Conservation (phyloP, 768 basidiomycete species). For the Rhodotorula paludigena region DNA sequence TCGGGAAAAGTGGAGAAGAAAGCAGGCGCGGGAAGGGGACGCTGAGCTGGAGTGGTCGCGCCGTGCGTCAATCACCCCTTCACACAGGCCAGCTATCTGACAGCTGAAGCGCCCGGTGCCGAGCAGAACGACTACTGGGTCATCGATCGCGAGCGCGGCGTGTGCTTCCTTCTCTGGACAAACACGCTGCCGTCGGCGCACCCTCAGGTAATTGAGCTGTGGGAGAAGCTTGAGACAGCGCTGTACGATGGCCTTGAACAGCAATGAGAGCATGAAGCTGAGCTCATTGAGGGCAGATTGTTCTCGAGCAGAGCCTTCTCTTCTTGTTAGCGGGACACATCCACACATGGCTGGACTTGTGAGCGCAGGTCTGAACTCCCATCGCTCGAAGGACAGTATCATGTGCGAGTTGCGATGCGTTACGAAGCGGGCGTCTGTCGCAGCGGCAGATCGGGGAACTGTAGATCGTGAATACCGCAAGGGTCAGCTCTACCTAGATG, state of each 20-base stretch:
- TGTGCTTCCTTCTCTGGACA: not conserved
- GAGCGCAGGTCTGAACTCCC: too few relatives aligned
- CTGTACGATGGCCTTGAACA: conserved; percentile 3
- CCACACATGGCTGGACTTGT: too few relatives aligned
- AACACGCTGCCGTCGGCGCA: not conserved
- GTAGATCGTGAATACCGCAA: not conserved
- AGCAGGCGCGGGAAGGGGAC: not conserved
- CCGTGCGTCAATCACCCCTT: not conserved
- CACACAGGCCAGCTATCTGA: not conserved
- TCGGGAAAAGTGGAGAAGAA: too few relatives aligned
- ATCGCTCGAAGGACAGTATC: too few relatives aligned
- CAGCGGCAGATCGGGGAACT: not conserved
- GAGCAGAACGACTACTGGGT: conserved; percentile 26
- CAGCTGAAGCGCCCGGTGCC: rapidly evolving
- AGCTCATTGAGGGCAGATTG: too few relatives aligned
- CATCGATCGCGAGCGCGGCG: not conserved
- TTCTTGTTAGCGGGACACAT: too few relatives aligned
- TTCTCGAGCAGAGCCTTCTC: too few relatives aligned
- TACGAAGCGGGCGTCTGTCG: not conserved
- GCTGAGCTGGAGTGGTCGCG: conserved; percentile 22
- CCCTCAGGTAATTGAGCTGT: not conserved
- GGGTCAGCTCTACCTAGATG: not conserved
- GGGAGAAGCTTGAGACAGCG: not conserved
- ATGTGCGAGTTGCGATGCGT: too few relatives aligned
- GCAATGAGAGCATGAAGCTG: too few relatives aligned